A percentile compares a stretch with the other conserved stretches of the same genome.
These are phyloP conservation scores for Neurospora sp. DNA, from an alignment of 495 filamentous ascomycete genomes.

Conservation along the genomic window DNA sequence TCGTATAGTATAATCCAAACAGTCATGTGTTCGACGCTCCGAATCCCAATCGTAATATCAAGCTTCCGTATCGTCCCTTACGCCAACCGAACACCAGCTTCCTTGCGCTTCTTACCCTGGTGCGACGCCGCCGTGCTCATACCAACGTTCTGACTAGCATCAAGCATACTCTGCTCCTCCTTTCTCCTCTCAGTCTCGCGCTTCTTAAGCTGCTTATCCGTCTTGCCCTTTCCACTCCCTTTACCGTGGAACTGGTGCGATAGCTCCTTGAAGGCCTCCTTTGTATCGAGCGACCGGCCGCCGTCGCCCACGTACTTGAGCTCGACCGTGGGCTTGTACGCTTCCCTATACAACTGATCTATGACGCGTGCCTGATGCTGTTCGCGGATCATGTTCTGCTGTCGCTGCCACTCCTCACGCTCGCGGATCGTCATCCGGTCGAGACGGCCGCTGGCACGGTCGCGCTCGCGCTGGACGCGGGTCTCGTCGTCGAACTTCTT, in stretches of 20 bases:
- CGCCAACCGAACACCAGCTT: constrained; percentile 80
- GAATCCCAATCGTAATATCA: not conserved
- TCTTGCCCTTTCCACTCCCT: constrained; percentile 95
- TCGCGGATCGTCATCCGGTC: constrained; percentile 83
- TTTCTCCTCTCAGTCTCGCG: constrained; percentile 89
- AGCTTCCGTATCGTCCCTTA: constrained; percentile 18
- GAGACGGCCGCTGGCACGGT: constrained; percentile 68
- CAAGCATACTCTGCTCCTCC: constrained; percentile 68
- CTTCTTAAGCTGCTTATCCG: constrained; percentile 92
- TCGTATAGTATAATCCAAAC: not conserved
- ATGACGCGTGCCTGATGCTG: constrained; percentile 68
- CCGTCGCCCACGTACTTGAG: constrained; percentile 83
- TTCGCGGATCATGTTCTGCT: constrained; percentile 80
- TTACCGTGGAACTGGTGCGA: constrained; percentile 98
- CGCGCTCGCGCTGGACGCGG: constrained; percentile 74
- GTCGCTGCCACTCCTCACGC: constrained; percentile 78
- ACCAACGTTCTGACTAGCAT: constrained; percentile 70
- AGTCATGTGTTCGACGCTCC: not conserved
- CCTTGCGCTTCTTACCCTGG: constrained; percentile 70
- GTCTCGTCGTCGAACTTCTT: constrained; percentile 67
- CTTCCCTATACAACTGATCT: constrained; percentile 60
- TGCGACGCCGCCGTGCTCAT: constrained; percentile 71
- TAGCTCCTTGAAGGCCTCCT: constrained; percentile 86
- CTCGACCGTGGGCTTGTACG: constrained; percentile 84
- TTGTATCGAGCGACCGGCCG: constrained; percentile 75